Evolutionary conservation across 2,329 filamentous ascomycete genomes (phyloP).

Genomic region (Elsinoe ampelina): DNA sequence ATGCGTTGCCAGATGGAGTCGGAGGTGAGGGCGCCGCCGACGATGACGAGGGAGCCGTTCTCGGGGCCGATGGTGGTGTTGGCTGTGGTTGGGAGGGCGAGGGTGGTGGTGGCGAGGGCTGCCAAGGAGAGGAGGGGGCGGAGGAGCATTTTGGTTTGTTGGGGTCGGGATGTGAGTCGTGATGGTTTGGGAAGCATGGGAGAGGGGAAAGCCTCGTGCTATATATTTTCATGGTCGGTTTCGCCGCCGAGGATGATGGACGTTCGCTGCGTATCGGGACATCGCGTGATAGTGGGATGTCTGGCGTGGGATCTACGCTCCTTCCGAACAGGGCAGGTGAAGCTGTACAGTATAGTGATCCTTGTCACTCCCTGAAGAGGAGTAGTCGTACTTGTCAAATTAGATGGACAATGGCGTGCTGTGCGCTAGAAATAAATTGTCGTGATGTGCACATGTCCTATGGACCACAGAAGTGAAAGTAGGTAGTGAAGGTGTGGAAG

Average conservation of each 20-base stretch:
- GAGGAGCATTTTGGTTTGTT: background rate
- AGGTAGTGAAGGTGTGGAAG: no score
- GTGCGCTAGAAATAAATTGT: background rate
- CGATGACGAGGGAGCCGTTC: conserved; percentile 18
- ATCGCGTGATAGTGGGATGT: conserved; percentile 8
- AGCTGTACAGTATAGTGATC: background rate
- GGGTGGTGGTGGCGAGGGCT: background rate
- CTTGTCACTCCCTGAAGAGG: background rate
- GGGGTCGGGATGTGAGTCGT: background rate
- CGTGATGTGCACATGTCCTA: no score
- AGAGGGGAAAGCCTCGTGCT: background rate
- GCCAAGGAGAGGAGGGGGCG: background rate
- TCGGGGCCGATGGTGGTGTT: conserved; percentile 17
- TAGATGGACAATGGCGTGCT: background rate
- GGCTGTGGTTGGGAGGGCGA: background rate
- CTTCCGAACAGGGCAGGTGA: conserved; percentile 6
- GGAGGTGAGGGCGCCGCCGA: conserved; percentile 18
- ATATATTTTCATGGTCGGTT: background rate
- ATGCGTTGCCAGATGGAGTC: conserved; percentile 18
- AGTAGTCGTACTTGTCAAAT: background rate
- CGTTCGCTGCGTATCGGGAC: background rate
- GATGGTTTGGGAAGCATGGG: background rate
- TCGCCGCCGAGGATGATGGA: background rate
- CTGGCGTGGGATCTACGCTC: no score
- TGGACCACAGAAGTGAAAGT: no score